phyloP scores from a whole-genome alignment of 768 basidiomycete genomes.

The Auriscalpium microsporum region DNA sequence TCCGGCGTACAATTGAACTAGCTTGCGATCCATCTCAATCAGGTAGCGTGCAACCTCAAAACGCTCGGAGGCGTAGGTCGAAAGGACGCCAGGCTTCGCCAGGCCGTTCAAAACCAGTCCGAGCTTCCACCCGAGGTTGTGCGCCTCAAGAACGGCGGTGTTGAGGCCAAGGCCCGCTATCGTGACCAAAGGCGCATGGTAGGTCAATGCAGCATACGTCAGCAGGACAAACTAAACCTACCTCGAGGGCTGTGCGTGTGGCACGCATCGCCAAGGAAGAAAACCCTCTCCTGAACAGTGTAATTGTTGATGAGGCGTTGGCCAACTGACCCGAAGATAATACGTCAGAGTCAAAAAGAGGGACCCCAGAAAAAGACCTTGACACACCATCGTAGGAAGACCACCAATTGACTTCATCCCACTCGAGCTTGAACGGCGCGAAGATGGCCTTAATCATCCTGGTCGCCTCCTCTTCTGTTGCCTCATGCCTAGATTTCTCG shows the following conservation, averaged over 20 bases:
- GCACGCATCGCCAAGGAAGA: conserved; percentile 8
- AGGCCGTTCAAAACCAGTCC: not conserved
- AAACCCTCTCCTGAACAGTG: conserved; percentile 1
- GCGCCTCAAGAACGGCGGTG: conserved; percentile 5
- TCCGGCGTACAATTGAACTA: conserved; percentile 5
- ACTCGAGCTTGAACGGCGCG: conserved; percentile 4
- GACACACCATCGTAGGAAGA: conserved; percentile 6
- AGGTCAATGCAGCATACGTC: not conserved
- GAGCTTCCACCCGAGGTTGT: conserved; percentile 7
- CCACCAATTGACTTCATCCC: conserved; percentile 10
- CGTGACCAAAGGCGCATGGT: not conserved
- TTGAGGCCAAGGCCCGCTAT: conserved; percentile 5
- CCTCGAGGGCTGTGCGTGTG: conserved; percentile 6
- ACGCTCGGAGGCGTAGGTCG: conserved; percentile 5
- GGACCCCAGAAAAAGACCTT: not conserved
- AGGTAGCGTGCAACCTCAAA: conserved; percentile 1
- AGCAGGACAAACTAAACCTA: not conserved
- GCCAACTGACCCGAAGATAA: not conserved
- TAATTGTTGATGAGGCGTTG: conserved; percentile 5
- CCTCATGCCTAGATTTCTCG: conserved; percentile 4
- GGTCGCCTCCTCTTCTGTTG: conserved; percentile 2
- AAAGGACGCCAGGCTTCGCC: conserved; percentile 2
- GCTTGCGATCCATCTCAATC: conserved; percentile 3
- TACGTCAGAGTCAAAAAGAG: not conserved
- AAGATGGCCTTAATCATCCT: conserved; percentile 6